These are phyloP conservation scores for Hygrophoropsis aurantiaca DNA, from an alignment of 768 basidiomycete genomes.

Conservation along the genomic window DNA sequence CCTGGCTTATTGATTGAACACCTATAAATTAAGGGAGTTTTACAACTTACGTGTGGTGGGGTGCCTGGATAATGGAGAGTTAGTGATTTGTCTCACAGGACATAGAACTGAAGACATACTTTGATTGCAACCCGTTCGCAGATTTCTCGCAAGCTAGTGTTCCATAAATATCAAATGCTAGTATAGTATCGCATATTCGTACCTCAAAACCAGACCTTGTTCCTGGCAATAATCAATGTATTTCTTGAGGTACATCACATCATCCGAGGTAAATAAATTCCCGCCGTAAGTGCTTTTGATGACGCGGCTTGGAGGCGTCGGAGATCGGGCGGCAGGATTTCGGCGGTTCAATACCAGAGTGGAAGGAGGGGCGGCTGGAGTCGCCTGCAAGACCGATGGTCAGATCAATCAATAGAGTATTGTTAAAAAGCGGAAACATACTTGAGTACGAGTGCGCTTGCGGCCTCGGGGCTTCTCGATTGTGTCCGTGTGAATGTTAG, in stretches of 20 bases:
- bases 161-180: conserved; percentile 5
- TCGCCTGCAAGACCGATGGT: conserved; percentile 36
- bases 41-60: conserved; percentile 86
- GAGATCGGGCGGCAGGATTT: conserved; percentile 71
- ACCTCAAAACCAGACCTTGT: conserved; percentile 82
- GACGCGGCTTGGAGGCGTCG: conserved; percentile 78
- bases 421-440: conserved; percentile 19
- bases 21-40: neutral
- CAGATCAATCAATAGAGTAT: neutral
- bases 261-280: conserved; percentile 83
- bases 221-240: conserved; percentile 92
- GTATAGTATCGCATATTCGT: conserved; percentile 7
- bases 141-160: conserved; percentile 63
- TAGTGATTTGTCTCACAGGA: conserved; percentile 2
- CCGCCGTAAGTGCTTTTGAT: conserved; percentile 91
- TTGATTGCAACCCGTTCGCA: conserved; percentile 86
- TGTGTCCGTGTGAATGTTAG: conserved; percentile 28
- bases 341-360: conserved; percentile 66
- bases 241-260: conserved; percentile 78
- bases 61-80: conserved; percentile 51
- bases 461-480: conserved; percentile 60
- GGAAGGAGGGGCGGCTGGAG: conserved; percentile 66
- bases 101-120: conserved; percentile 34
- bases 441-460: conserved; percentile 66
- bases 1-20: conserved; percentile 33